These are phyloP conservation scores for Colletotrichum shisoi DNA, from an alignment of 2,329 filamentous ascomycete genomes.

Conservation along the genomic window DNA sequence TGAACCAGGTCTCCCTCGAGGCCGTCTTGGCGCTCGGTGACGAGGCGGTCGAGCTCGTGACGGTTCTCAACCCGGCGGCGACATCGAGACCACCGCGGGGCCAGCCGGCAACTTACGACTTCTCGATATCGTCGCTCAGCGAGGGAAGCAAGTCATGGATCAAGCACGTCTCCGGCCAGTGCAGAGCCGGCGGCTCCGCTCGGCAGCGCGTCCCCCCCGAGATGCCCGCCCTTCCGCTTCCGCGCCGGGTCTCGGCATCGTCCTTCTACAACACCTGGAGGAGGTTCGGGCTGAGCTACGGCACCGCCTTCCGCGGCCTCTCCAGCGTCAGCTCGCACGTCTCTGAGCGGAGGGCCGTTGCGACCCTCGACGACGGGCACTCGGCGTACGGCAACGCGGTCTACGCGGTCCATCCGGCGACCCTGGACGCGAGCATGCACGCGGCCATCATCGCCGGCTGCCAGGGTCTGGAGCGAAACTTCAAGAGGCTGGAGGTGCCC, in stretches of 20 bases:
- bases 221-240: constrained; percentile 21
- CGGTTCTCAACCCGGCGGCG: constrained; percentile 43
- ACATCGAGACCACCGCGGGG: constrained; percentile 41
- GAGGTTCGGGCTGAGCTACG: constrained; percentile 47
- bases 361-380: constrained; percentile 3
- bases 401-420: constrained; percentile 51
- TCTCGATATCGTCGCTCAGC: constrained; percentile 45
- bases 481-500: constrained; percentile 12
- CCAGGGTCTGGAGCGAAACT: constrained; percentile 18
- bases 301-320: constrained; percentile 41
- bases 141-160: constrained; percentile 35
- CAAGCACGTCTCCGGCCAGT: constrained; percentile 21
- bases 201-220: background rate
- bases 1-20: constrained; percentile 46
- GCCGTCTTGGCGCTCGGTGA: constrained; percentile 47
- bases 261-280: constrained; percentile 45
- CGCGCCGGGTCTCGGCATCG: constrained; percentile 40
- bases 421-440: constrained; percentile 50
- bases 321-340: constrained; percentile 33
- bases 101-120: constrained; percentile 47
- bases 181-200: constrained; percentile 11
- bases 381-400: background rate
- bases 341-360: constrained; percentile 4
- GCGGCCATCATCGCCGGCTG: constrained; percentile 43
- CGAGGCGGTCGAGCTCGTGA: constrained; percentile 46